Evolutionary conservation across 805 yeast genomes (phyloP).

Genomic region (Starmerella stigmatis): DNA sequence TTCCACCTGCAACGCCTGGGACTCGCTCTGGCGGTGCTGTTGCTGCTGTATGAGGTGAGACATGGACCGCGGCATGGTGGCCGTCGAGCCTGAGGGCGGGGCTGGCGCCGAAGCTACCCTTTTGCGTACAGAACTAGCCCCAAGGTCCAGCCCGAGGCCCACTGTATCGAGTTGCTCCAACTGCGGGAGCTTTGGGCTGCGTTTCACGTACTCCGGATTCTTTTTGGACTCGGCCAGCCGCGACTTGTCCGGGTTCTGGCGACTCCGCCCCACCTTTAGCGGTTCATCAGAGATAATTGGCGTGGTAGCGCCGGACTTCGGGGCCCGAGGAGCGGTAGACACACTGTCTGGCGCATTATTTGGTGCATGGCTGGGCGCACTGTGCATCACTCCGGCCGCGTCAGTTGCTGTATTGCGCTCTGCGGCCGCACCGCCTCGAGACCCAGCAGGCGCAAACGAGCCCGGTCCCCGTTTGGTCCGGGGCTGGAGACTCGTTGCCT

Average conservation of each 20-base stretch:
- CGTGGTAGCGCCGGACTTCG: background rate
- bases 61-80: background rate
- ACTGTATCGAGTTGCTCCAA: background rate
- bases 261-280: background rate
- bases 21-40: background rate
- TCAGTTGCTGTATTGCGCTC: background rate
- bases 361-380: too few species aligned
- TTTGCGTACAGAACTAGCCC: background rate
- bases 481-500: background rate
- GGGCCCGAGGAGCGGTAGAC: too few species aligned
- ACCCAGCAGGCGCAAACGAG: background rate
- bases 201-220: background rate
- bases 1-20: too few species aligned
- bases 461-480: background rate
- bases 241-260: background rate
- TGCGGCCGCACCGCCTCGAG: background rate
- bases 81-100: background rate
- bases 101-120: background rate
- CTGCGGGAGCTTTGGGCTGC: background rate
- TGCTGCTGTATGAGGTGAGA: background rate
- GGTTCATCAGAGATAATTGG: background rate
- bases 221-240: too few species aligned
- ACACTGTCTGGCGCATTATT: too few species aligned
- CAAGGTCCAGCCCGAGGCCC: slow-evolving; percentile 3
- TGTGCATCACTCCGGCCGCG: too few species aligned